Evolutionary conservation across 495 filamentous ascomycete genomes (phyloP).

Genomic region (Penicillium canariense): DNA sequence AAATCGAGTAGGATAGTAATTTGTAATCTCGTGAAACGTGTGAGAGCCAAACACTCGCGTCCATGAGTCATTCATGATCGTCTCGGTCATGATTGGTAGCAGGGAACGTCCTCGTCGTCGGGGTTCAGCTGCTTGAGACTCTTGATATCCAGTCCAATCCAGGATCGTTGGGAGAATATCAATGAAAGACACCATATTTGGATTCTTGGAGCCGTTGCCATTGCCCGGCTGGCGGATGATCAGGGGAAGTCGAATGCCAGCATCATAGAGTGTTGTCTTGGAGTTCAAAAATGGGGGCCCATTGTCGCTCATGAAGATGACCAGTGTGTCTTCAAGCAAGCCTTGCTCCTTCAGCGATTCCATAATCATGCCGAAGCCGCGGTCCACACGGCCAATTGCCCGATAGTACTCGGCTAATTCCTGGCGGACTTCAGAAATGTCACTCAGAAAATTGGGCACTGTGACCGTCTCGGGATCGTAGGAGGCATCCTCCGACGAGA

Average conservation of each 20-base stretch:
- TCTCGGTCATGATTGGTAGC: conserved; percentile 23
- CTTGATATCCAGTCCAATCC: conserved; percentile 32
- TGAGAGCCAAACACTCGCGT: conserved; percentile 47
- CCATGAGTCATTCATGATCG: too few relatives aligned
- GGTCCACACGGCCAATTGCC: conserved; percentile 39
- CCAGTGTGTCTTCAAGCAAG: too few relatives aligned
- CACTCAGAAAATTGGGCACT: conserved; percentile 35
- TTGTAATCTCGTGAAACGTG: conserved; percentile 50
- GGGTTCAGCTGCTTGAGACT: conserved; percentile 4
- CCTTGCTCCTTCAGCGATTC: too few relatives aligned
- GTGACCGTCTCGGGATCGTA: conserved; percentile 30
- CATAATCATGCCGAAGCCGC: conserved; percentile 41
- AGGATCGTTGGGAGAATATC: conserved; percentile 46
- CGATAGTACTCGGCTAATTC: conserved; percentile 46
- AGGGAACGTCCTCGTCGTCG: conserved; percentile 32
- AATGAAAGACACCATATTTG: conserved; percentile 46
- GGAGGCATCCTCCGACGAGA: conserved; percentile 9
- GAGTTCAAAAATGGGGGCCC: conserved; percentile 49
- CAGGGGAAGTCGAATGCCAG: conserved; percentile 43
- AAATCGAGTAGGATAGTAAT: conserved; percentile 48
- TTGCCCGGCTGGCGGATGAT: conserved; percentile 33
- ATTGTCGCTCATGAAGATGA: conserved; percentile 48
- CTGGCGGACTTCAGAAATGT: conserved; percentile 34
- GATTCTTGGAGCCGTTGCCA: conserved; percentile 39
- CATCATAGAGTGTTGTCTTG: conserved; percentile 48